phyloP scores from a whole-genome alignment of 2,329 filamentous ascomycete genomes.

The Paecilomyces sp. region DNA sequence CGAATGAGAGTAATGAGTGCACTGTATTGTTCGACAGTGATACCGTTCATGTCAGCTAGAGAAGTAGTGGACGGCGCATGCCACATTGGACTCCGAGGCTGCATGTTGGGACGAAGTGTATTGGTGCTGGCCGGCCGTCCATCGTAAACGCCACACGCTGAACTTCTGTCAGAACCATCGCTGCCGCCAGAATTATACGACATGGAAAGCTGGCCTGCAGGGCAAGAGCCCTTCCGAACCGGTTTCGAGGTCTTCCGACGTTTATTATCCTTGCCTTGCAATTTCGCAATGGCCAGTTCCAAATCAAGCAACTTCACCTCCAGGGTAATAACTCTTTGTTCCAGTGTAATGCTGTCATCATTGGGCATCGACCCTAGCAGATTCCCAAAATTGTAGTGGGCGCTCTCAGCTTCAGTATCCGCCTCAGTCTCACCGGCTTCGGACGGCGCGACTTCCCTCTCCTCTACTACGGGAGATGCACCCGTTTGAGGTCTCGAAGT shows the following conservation, averaged over 20 bases:
- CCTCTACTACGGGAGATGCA: not conserved
- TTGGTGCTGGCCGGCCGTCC: slow-evolving; percentile 21
- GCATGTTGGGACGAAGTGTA: slow-evolving; percentile 14
- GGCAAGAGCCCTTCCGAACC: slow-evolving; percentile 7
- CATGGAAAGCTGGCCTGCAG: slow-evolving; percentile 8
- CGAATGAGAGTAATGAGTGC: slow-evolving; percentile 39
- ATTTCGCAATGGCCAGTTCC: slow-evolving; percentile 42
- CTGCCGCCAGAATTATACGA: slow-evolving; percentile 6
- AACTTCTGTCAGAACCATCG: slow-evolving; percentile 7
- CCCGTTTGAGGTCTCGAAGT: slow-evolving; percentile 6
- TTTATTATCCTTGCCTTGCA: slow-evolving; percentile 29
- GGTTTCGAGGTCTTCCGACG: slow-evolving; percentile 6
- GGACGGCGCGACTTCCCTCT: not conserved
- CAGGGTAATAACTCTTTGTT: slow-evolving; percentile 42
- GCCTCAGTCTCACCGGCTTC: slow-evolving; percentile 7
- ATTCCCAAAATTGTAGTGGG: slow-evolving; percentile 29
- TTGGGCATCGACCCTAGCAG: slow-evolving; percentile 33
- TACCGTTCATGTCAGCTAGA: slow-evolving; percentile 22
- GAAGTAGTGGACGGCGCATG: slow-evolving; percentile 24
- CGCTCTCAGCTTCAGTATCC: slow-evolving; percentile 13
- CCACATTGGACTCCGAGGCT: slow-evolving; percentile 18
- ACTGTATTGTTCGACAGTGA: slow-evolving; percentile 42
- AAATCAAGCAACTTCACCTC: slow-evolving; percentile 46
- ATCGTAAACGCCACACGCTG: slow-evolving; percentile 4
- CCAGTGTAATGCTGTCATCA: slow-evolving; percentile 32